A percentile compares a stretch with the other conserved stretches of the same genome.
Evolutionary conservation across 768 basidiomycete species (phyloP).

Genomic region (Pulveroboletus sp.): DNA sequence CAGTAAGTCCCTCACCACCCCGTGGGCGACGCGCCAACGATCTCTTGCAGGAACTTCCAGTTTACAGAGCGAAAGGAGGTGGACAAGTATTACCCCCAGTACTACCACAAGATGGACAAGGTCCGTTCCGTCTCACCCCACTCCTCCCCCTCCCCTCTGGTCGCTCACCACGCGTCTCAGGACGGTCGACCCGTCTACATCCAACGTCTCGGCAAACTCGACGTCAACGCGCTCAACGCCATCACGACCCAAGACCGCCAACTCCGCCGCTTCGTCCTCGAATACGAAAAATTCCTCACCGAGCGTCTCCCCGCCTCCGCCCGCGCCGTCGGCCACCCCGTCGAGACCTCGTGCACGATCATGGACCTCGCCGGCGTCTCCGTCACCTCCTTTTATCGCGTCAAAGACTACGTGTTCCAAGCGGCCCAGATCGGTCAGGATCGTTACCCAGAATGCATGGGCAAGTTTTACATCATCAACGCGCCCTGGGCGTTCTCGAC

Average conservation of each 20-base stretch:
- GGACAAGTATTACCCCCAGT: constrained; percentile 92
- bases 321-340: constrained; percentile 68
- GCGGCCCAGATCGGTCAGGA: constrained; percentile 82
- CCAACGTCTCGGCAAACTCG: constrained; percentile 86
- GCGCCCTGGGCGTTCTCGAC: constrained; percentile 89
- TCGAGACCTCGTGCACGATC: constrained; percentile 98
- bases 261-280: constrained; percentile 81
- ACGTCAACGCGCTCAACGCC: constrained; percentile 77
- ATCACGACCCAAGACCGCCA: constrained; percentile 85
- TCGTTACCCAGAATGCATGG: constrained; percentile 92
- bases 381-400: constrained; percentile 78
- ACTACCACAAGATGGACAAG: constrained; percentile 94
- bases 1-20: constrained; percentile 39
- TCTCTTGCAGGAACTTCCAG: constrained; percentile 62
- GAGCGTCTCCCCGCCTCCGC: constrained; percentile 82
- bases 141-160: neutral
- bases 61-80: constrained; percentile 82
- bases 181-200: constrained; percentile 96
- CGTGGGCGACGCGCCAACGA: neutral
- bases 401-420: constrained; percentile 85
- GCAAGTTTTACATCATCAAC: constrained; percentile 99
- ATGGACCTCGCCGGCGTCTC: constrained; percentile 77
- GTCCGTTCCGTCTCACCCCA: constrained; percentile 32
- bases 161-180: constrained; percentile 38
- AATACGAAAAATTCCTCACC: constrained; percentile 86